phyloP scores from a whole-genome alignment of 345 rosid genomes.

The Eucalyptus grandis region DNA sequence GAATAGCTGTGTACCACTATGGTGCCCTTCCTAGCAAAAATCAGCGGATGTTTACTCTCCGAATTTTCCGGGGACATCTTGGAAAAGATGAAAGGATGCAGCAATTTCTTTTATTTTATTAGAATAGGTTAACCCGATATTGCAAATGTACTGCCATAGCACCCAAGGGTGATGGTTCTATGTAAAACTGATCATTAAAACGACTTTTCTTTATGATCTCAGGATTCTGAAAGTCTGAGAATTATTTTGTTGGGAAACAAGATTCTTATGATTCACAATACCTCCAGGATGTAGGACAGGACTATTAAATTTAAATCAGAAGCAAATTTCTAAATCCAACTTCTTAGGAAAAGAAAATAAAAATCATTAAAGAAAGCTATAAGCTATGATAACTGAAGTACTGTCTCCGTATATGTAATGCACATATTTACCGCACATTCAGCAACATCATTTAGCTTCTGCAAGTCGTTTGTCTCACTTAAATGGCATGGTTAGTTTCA shows the following conservation, averaged over 20 bases:
- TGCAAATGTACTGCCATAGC: too few species aligned
- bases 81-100: not conserved
- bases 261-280: not conserved
- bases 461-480: not conserved
- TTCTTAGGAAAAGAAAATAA: not conserved
- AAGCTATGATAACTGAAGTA: not conserved
- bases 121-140: not conserved
- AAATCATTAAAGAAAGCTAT: not conserved
- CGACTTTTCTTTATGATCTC: not conserved
- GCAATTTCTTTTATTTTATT: not conserved
- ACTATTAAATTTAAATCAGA: not conserved
- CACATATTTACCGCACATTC: not conserved
- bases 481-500: not conserved
- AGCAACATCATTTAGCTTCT: not conserved
- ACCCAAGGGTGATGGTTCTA: not conserved
- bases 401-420: not conserved
- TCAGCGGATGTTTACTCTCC: not conserved
- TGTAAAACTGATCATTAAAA: not conserved
- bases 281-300: not conserved
- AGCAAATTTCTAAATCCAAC: not conserved
- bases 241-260: not conserved
- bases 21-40: slow-evolving; percentile 24
- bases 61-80: not conserved
- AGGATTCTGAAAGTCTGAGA: not conserved
- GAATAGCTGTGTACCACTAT: slow-evolving; percentile 34